Conservation (phyloP, 2,329 filamentous ascomycete genomes). For the Parafenestella ontariensis region DNA sequence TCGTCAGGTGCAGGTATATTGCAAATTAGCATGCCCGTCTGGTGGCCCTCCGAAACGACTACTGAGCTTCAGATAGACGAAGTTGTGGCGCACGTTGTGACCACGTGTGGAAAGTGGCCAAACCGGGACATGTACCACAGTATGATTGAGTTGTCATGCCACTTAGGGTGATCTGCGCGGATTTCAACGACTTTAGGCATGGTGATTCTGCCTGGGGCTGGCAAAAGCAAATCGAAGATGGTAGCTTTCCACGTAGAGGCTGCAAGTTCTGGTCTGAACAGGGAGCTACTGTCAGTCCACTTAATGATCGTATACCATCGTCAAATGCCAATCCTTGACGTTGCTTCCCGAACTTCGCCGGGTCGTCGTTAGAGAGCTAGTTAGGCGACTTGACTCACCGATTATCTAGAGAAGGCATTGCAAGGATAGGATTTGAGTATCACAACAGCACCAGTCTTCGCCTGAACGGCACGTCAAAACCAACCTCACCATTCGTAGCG, state of each 20-base stretch:
- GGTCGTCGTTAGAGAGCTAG: neutral
- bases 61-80: neutral
- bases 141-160: neutral
- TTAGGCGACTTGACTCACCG: neutral
- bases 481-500: neutral
- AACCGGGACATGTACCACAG: neutral
- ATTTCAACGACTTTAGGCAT: neutral
- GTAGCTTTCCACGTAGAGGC: neutral
- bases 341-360: neutral
- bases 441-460: neutral
- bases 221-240: neutral
- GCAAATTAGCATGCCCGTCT: neutral
- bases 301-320: neutral
- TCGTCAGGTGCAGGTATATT: neutral
- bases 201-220: neutral
- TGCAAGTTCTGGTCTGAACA: neutral
- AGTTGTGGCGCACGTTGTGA: neutral
- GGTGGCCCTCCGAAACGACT: neutral
- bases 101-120: neutral
- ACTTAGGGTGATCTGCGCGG: neutral
- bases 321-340: neutral
- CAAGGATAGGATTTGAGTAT: neutral
- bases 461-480: neutral
- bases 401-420: neutral
- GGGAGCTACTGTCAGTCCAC: neutral